Evolutionary conservation across 805 yeast species (phyloP).

Genomic region (Barnettozyma vustinii): DNA sequence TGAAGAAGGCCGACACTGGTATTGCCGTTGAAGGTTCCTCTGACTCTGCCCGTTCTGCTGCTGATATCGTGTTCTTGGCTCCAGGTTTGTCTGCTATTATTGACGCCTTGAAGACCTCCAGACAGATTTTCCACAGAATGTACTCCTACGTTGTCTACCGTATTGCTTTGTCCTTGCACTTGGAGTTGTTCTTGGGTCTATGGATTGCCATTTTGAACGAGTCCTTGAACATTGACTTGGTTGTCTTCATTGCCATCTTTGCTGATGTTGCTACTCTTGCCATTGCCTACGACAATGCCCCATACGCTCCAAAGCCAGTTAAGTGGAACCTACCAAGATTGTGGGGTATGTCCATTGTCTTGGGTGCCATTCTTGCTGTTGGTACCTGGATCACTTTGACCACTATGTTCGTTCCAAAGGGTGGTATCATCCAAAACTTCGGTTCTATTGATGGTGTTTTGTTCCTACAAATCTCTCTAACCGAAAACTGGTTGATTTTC

Average conservation of each 20-base stretch:
- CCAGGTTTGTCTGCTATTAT: constrained; percentile 94
- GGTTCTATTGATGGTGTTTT: constrained; percentile 91
- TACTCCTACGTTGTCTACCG: constrained; percentile 97
- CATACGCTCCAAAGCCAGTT: constrained; percentile 87
- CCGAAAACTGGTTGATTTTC: constrained; percentile 97
- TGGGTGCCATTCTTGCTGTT: constrained; percentile 81
- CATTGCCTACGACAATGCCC: constrained; percentile 97
- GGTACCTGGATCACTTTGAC: constrained; percentile 95
- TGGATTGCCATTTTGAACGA: constrained; percentile 93
- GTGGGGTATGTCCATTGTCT: constrained; percentile 92
- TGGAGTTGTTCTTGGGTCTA: constrained; percentile 90
- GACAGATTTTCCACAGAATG: constrained; percentile 99
- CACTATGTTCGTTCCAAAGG: constrained; percentile 83
- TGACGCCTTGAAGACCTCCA: constrained; percentile 90
- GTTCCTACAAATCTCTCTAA: constrained; percentile 89
- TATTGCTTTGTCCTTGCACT: constrained; percentile 91
- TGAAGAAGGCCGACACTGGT: constrained; percentile 95
- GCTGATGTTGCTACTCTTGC: constrained; percentile 97
- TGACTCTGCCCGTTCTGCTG: constrained; percentile 95
- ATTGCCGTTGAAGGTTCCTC: constrained; percentile 98
- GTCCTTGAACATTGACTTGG: constrained; percentile 81
- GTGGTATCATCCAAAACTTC: constrained; percentile 94
- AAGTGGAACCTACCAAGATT: constrained; percentile 96
- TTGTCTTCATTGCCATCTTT: constrained; percentile 94
- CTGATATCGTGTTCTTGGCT: constrained; percentile 92